Percentiles rank a stretch among this genome's conserved stretches.
These are phyloP conservation scores for Ophiostoma perfectum DNA, from an alignment of 2,329 filamentous ascomycete species.

Conservation along the genomic window DNA sequence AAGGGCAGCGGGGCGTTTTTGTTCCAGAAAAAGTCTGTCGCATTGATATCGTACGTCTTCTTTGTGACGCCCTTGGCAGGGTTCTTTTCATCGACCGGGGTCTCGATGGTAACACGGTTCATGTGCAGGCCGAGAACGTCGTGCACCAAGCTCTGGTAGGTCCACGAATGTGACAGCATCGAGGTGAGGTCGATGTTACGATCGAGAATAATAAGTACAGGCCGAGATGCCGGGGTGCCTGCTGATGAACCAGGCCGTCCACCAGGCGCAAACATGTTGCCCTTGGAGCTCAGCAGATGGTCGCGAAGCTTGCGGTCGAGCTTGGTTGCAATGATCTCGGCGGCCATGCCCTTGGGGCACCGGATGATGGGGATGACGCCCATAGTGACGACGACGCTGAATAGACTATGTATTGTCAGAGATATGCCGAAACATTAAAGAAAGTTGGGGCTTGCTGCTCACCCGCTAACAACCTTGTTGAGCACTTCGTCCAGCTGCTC, in stretches of 20 bases:
- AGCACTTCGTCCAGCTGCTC: constrained; percentile 82
- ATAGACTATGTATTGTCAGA: constrained; percentile 36
- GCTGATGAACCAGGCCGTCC: constrained; percentile 54
- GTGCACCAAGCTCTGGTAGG: constrained; percentile 76
- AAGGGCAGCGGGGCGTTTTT: constrained; percentile 88
- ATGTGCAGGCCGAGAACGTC: constrained; percentile 50
- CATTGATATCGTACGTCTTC: constrained; percentile 82
- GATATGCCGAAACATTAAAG: neutral
- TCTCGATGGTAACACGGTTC: constrained; percentile 90
- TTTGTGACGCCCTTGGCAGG: constrained; percentile 71
- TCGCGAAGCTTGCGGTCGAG: constrained; percentile 93
- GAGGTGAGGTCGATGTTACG: constrained; percentile 92
- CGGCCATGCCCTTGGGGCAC: constrained; percentile 85
- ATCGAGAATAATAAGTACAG: constrained; percentile 88
- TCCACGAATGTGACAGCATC: constrained; percentile 93
- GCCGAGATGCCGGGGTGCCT: constrained; percentile 66
- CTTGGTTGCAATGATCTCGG: constrained; percentile 89
- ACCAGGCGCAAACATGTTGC: constrained; percentile 77
- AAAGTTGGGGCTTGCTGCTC: neutral
- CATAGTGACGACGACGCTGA: constrained; percentile 98
- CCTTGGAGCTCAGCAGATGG: constrained; percentile 94
- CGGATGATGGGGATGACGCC: constrained; percentile 92
- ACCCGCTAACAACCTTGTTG: constrained; percentile 84
- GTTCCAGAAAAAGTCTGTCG: constrained; percentile 94
- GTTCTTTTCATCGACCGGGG: constrained; percentile 70